phyloP scores from a whole-genome alignment of 208 protist genomes.

The Leptomonas seymouri region DNA sequence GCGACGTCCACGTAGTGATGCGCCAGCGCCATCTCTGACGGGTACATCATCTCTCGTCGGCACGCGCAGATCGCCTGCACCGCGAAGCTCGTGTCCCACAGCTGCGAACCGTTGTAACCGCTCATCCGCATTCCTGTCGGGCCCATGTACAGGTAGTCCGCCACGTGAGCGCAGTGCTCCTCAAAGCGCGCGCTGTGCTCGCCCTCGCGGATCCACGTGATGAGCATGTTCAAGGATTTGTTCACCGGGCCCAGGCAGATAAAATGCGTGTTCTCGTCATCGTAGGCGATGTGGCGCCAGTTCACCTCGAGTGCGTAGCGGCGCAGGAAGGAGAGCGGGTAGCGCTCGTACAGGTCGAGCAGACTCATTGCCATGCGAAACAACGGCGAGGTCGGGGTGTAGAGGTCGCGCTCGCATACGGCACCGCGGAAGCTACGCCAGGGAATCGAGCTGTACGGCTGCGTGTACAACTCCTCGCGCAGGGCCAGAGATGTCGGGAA shows the following conservation, averaged over 20 bases:
- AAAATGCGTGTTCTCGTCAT: conserved; percentile 96
- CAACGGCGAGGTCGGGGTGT: conserved; percentile 88
- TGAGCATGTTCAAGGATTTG: conserved; percentile 97
- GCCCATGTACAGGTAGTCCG: conserved; percentile 97
- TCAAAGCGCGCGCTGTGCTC: conserved; percentile 80
- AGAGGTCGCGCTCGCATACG: conserved; percentile 88
- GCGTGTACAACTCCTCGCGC: conserved; percentile 90
- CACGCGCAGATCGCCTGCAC: conserved; percentile 94
- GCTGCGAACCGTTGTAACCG: conserved; percentile 98
- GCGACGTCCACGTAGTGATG: conserved; percentile 93
- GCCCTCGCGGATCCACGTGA: conserved; percentile 92
- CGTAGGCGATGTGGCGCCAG: conserved; percentile 94
- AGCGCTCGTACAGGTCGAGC: conserved; percentile 73
- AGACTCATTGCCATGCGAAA: conserved; percentile 54
- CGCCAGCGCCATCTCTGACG: conserved; percentile 76
- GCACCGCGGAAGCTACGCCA: conserved; percentile 81
- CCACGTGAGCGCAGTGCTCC: conserved; percentile 88
- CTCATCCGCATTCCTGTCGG: conserved; percentile 97
- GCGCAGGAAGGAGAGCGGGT: conserved; percentile 73
- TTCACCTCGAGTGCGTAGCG: conserved; percentile 74
- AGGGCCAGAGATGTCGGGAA: conserved; percentile 74
- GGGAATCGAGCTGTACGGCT: conserved; percentile 78
- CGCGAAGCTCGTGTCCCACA: conserved; percentile 98
- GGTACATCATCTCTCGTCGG: conserved; percentile 62
- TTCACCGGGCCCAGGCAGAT: conserved; percentile 97